Evolutionary conservation across 2,329 filamentous ascomycete genomes (phyloP).

Genomic region (Dactylellina cionopaga): DNA sequence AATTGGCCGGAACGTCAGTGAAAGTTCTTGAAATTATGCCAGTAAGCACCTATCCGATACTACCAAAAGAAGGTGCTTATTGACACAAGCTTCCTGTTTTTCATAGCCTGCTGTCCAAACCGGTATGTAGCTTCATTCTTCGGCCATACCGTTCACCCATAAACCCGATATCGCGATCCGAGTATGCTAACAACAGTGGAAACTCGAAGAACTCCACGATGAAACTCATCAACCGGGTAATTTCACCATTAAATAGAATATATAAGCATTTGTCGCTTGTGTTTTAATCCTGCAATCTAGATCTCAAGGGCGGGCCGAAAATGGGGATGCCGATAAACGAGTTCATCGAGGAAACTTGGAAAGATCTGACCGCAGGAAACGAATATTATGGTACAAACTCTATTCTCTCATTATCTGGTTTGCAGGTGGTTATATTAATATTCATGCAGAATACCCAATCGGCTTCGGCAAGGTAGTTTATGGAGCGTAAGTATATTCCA

Average conservation of each 20-base stretch:
- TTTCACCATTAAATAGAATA: neutral
- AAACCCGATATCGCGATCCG: too few relatives aligned
- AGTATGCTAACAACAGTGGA: constrained; percentile 46
- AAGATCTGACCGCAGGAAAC: constrained; percentile 61
- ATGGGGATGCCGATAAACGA: constrained; percentile 65
- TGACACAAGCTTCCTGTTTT: neutral
- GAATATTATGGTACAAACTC: constrained; percentile 60
- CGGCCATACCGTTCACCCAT: neutral
- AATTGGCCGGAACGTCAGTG: constrained; percentile 60
- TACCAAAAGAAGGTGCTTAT: too few relatives aligned
- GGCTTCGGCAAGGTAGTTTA: constrained; percentile 37
- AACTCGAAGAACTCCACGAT: constrained; percentile 64
- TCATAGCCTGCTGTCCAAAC: constrained; percentile 42
- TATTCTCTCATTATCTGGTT: neutral
- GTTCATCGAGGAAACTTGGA: constrained; percentile 64
- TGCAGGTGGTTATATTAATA: constrained; percentile 4
- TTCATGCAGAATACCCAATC: constrained; percentile 26
- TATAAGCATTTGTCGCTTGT: neutral
- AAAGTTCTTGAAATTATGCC: constrained; percentile 66
- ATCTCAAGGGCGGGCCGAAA: constrained; percentile 61
- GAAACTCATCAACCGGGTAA: constrained; percentile 59
- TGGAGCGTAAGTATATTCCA: constrained; percentile 11
- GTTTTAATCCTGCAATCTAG: constrained; percentile 49
- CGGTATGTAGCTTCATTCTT: neutral
- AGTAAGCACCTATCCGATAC: too few relatives aligned